Evolutionary conservation across 1,139 yeast genomes (phyloP), one percentile per base, ranked within the genome.

Genomic region (Groenewaldozyma auringiensis): DNA sequence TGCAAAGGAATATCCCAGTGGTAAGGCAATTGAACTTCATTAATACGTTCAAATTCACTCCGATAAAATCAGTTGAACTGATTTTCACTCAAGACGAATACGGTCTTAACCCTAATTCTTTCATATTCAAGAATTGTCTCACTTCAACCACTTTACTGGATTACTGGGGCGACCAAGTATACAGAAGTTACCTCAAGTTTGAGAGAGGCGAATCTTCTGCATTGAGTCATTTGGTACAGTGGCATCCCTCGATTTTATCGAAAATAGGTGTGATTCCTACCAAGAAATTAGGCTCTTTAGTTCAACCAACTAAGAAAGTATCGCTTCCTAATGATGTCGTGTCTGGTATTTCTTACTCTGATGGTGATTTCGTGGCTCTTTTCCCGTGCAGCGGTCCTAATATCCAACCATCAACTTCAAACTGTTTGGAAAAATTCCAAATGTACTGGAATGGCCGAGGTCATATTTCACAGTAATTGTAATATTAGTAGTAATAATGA

Each of bases 181-280:
- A 78, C 60, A 75, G 83, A 59, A 71, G 72, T 42, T 87, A 83
- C 64, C 70, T 68, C 31, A 76, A 75, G 59, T 84, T 85, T 65
- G 53, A 76, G 76, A 52, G 54, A 18, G 52, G 53, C 25, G 81
- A 84, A 2, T 74, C 80, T 11, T 54, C 58, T 13, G 86, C 94
- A 0, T 62, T 89, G 44, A 78, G 87, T 21, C 97, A 92, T 62
- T 70, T 87, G 34, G 69, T 88, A 53, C 96, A 87, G 63, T 92
- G 97, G 98, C 98, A 92, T 62, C 95, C 95, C 11, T 76, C 75
- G 42, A 68, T 83, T 36, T 71, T 89, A 54, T 74, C 83, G 46
- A 82, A 79, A 57, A 72, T 94, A 3, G 83, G 87, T 0, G 65
- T 89, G 11, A 75, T 92, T 0, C 85, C 87, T 4, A 69, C 79